phyloP scores from a whole-genome alignment of 1,284 basidiomycete species.

The Trichosporon coremiiforme region DNA sequence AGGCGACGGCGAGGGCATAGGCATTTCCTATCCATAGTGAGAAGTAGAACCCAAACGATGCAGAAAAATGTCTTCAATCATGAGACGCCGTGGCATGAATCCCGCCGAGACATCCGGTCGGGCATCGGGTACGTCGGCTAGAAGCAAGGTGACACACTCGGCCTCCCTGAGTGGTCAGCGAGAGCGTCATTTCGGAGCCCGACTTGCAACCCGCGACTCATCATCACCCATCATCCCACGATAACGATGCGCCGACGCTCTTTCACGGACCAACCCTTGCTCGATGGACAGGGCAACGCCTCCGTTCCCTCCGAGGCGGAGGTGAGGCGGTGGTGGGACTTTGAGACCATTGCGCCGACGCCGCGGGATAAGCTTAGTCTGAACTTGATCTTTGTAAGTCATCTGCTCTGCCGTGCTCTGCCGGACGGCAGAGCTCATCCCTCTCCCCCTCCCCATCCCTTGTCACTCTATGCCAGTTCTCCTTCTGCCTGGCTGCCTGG shows the following conservation, averaged over 20 bases:
- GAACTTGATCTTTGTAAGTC: conserved; percentile 15
- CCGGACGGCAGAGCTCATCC: not conserved
- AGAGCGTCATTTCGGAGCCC: conserved; percentile 1
- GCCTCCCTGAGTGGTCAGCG: not conserved
- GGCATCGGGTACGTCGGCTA: not conserved
- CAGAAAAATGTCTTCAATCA: not conserved
- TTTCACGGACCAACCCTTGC: conserved; percentile 1
- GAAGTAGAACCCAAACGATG: not conserved
- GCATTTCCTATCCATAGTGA: not conserved
- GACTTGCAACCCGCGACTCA: not conserved
- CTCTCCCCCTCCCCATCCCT: too few species aligned
- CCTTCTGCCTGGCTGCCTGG: too few species aligned
- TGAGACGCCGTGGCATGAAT: not conserved
- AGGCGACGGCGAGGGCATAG: too few species aligned
- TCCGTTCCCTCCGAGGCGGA: not conserved
- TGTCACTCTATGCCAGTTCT: too few species aligned
- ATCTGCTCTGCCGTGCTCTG: not conserved
- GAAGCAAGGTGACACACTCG: not conserved
- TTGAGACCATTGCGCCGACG: conserved; percentile 28
- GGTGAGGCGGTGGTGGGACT: not conserved
- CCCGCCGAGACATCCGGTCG: not conserved
- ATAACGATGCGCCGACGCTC: conserved; percentile 4
- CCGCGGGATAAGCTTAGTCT: conserved; percentile 30
- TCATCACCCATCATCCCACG: not conserved
- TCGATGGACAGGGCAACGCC: not conserved